These are phyloP conservation scores for Rhodotorula sp. DNA, from an alignment of 1,284 basidiomycete species.

Conservation along the genomic window DNA sequence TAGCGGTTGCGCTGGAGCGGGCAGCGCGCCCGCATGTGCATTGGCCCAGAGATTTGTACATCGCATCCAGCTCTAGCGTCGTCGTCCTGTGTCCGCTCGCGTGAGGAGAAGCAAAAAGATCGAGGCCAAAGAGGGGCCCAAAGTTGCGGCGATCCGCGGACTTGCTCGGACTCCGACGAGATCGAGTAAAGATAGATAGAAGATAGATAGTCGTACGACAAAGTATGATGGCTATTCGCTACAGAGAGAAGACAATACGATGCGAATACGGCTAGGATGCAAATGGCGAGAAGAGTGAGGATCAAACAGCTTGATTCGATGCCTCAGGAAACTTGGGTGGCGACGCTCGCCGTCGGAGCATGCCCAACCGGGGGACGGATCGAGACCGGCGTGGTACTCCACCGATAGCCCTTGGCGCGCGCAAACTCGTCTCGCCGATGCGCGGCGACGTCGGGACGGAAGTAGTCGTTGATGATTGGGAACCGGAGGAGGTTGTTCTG, in stretches of 20 bases:
- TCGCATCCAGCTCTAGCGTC: too few species aligned
- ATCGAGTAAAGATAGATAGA: too few species aligned
- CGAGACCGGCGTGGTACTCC: background rate
- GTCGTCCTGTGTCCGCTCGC: too few species aligned
- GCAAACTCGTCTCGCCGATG: slow-evolving; percentile 24
- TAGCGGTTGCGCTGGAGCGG: background rate
- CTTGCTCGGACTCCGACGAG: too few species aligned
- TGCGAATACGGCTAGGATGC: too few species aligned
- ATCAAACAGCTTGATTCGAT: background rate
- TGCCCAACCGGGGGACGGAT: background rate
- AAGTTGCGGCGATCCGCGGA: too few species aligned
- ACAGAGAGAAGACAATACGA: too few species aligned
- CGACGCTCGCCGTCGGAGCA: background rate
- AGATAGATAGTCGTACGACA: too few species aligned
- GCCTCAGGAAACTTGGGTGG: background rate
- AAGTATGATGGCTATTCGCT: too few species aligned
- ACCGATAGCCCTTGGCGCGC: slow-evolving; percentile 29
- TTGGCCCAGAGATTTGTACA: background rate
- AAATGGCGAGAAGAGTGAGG: background rate
- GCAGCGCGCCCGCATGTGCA: background rate
- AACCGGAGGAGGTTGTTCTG: slow-evolving; percentile 84
- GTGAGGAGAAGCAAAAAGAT: too few species aligned
- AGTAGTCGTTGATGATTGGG: slow-evolving; percentile 89
- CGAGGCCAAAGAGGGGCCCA: too few species aligned
- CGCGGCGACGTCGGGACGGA: slow-evolving; percentile 23